Evolutionary conservation across 1,284 basidiomycete species (phyloP), one percentile per base, ranked within the genome.

Genomic region (Puccinia hordei): DNA sequence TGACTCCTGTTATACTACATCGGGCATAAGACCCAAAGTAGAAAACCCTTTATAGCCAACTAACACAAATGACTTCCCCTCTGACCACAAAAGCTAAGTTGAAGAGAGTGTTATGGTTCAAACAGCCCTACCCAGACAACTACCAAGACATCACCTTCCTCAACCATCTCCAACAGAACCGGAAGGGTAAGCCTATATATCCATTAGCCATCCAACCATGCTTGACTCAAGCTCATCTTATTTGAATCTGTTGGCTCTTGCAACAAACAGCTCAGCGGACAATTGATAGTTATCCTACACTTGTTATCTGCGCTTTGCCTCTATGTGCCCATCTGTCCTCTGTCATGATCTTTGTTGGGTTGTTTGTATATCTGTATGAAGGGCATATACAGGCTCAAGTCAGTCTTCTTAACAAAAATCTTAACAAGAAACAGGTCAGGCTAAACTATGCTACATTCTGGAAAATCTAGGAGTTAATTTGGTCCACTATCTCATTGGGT

Each of bases 311-410:
- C 4, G 90, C 92, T 22, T 91, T 91, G 75, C 89, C 93, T 1
- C 90, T 97, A 81, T 92, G 91, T n/a, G 93, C 96, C 84, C 93
- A 95, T 84, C 86, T 95, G 30, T 90, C 90, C 1, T 90, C 90
- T 41, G 91, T 94, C 81, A 91, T 92, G 84, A 87, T 93, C 68
- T 95, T 97, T 86, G 87, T 97, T 38, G 89, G 90, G 27, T 88
- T 93, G 82, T 97, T 97, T 86, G 88, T 91, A 69, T 89, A 88
- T 71, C 88, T 97, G 27, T 89, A 91, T 81, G 88, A 90, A 83
- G 88, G 88, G 27, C 85, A 86, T 17, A 86, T 94, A 72, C 30
- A 38, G 59, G 19, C 81, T 83, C 57, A 82, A 83, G 65, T 22
- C 19, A 35, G 5, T 66, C 24, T 81, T 38, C 75, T 73, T 75